Percentiles rank a stretch among this genome's conserved stretches.
These are phyloP conservation scores for Vinca minor DNA, from an alignment of 257 asterid species.

Conservation along the genomic window DNA sequence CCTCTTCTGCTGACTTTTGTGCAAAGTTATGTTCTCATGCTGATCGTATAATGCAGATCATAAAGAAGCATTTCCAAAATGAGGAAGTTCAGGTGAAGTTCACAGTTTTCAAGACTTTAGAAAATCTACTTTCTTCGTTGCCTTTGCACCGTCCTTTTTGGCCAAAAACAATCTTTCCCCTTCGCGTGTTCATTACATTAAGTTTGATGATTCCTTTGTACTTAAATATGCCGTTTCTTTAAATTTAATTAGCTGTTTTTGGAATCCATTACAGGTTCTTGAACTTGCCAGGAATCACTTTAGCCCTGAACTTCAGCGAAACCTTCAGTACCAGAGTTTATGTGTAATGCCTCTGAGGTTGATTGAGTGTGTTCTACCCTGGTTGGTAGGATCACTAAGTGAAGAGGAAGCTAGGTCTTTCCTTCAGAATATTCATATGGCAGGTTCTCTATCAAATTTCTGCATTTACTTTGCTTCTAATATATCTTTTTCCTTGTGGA, in stretches of 20 bases:
- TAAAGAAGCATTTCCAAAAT: slow-evolving; percentile 71
- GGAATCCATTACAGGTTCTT: slow-evolving; percentile 56
- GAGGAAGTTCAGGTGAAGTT: slow-evolving; percentile 80
- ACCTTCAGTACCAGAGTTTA: slow-evolving; percentile 76
- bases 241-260: slow-evolving; percentile 12
- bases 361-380: slow-evolving; percentile 87
- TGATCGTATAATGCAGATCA: slow-evolving; percentile 78
- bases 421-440: slow-evolving; percentile 78
- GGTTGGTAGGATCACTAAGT: slow-evolving; percentile 80
- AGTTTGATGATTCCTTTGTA: neutral
- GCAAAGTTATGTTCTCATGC: slow-evolving; percentile 78
- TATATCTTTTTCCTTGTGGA: slow-evolving; percentile 6
- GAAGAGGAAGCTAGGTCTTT: slow-evolving; percentile 81
- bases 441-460: slow-evolving; percentile 43
- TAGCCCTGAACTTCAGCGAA: slow-evolving; percentile 70
- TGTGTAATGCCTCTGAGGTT: slow-evolving; percentile 96
- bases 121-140: neutral
- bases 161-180: neutral
- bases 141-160: neutral
- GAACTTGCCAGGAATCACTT: slow-evolving; percentile 82
- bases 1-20: slow-evolving; percentile 74
- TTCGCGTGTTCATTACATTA: neutral
- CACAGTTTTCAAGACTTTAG: slow-evolving; percentile 5
- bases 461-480: slow-evolving; percentile 5
- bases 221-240: neutral